Percentiles rank a stretch among this genome's conserved stretches.
Conservation (phyloP, 2,329 filamentous ascomycete genomes). For the Rhynchosporium agropyri region DNA sequence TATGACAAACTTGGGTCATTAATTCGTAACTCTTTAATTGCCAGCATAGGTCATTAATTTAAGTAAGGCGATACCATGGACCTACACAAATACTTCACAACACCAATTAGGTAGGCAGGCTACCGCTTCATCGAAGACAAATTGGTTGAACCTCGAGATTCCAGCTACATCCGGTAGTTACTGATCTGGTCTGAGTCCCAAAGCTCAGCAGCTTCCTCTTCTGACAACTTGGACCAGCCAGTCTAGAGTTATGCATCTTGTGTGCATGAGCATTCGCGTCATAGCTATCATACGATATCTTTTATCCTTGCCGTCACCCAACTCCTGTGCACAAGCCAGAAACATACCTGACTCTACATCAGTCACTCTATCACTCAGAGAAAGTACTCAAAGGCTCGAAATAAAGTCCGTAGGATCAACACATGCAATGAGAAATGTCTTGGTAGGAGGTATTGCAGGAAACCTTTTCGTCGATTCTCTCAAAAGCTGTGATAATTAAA, state of each 20-base stretch:
- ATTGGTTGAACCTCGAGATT: neutral
- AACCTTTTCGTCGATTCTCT: neutral
- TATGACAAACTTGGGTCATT: no score
- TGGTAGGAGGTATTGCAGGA: no score
- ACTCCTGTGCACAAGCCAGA: slow-evolving; percentile 10
- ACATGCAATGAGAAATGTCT: no score
- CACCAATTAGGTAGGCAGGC: no score
- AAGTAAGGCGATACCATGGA: no score
- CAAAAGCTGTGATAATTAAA: neutral
- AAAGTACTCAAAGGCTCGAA: neutral
- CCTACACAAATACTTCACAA: no score
- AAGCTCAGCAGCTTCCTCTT: neutral
- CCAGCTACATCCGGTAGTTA: neutral
- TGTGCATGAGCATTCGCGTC: slow-evolving; percentile 10
- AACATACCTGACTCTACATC: slow-evolving; percentile 10
- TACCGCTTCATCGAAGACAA: no score
- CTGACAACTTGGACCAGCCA: slow-evolving; percentile 10
- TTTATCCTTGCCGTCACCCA: slow-evolving; percentile 14
- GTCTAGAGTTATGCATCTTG: slow-evolving; percentile 18
- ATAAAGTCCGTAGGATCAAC: neutral
- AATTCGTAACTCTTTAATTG: no score
- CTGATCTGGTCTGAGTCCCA: neutral
- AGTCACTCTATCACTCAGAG: neutral
- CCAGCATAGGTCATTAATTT: no score
- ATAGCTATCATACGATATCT: slow-evolving; percentile 16